Conservation (phyloP, 73 alveolate genomes). For the Uronychia binucleata region DNA sequence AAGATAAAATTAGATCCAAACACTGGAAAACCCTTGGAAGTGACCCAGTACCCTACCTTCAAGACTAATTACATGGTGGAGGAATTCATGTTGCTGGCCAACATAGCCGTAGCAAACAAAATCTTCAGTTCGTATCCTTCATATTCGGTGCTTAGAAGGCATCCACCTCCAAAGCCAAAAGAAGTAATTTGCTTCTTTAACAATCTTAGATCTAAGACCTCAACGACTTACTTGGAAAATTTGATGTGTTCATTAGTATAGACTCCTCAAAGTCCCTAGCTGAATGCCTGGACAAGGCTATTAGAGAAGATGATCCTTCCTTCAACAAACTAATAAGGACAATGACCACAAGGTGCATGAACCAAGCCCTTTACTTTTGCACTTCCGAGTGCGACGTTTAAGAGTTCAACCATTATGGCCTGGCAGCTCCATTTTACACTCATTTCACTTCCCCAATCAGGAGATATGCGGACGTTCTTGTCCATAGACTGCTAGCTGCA, state of each 20-base stretch:
- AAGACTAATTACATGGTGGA: constrained; percentile 95
- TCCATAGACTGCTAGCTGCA: constrained; percentile 99
- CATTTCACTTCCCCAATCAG: constrained; percentile 99
- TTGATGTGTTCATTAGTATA: constrained; percentile 64
- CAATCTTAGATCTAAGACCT: constrained; percentile 62
- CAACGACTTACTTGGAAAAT: constrained; percentile 74
- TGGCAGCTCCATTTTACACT: constrained; percentile 99
- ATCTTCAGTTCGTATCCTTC: constrained; percentile 88
- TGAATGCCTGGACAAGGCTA: constrained; percentile 86
- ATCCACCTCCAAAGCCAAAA: constrained; percentile 95
- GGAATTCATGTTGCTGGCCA: constrained; percentile 98
- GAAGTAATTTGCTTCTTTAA: constrained; percentile 33
- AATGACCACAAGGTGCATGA: constrained; percentile 96
- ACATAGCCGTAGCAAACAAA: constrained; percentile 94
- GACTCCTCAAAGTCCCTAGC: constrained; percentile 78
- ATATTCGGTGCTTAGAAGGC: constrained; percentile 89
- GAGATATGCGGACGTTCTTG: constrained; percentile 99
- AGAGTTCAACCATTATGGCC: constrained; percentile 98
- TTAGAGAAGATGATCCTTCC: constrained; percentile 80
- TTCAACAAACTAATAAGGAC: constrained; percentile 92
- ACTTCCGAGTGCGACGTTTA: constrained; percentile 96
- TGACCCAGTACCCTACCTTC: constrained; percentile 83
- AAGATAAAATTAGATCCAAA: constrained; percentile 94
- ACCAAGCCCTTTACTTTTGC: constrained; percentile 98
- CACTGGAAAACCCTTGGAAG: constrained; percentile 93